A percentile compares a stretch with the other conserved stretches of the same genome.
These are phyloP conservation scores for Penicillium sumatraense DNA, from an alignment of 2,329 filamentous ascomycete genomes.

Conservation along the genomic window DNA sequence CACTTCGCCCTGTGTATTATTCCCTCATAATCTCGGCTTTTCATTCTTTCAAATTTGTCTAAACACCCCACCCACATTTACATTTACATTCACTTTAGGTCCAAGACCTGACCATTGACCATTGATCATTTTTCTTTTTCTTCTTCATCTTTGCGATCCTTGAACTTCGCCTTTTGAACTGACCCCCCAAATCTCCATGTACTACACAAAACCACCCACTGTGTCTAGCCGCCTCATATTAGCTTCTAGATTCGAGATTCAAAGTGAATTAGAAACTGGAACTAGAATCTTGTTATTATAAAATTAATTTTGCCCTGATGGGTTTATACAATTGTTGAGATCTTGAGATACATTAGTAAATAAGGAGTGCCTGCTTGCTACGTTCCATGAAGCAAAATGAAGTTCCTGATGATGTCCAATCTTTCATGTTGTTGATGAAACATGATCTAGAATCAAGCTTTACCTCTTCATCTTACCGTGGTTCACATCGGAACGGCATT, in stretches of 20 bases:
- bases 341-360: too few species aligned
- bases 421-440: too few species aligned
- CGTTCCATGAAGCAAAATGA: too few species aligned
- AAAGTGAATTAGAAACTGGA: too few species aligned
- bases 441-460: too few species aligned
- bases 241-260: background rate
- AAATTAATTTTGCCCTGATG: background rate
- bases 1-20: slow-evolving; percentile 20
- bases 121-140: slow-evolving; percentile 2
- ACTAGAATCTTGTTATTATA: slow-evolving; percentile 13
- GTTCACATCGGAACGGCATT: too few species aligned
- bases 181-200: slow-evolving; percentile 3
- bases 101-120: slow-evolving; percentile 4
- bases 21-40: slow-evolving; percentile 14
- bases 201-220: background rate
- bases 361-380: too few species aligned
- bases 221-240: slow-evolving; percentile 6
- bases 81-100: slow-evolving; percentile 17
- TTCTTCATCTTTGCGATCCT: slow-evolving; percentile 5
- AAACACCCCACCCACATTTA: too few species aligned
- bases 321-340: background rate
- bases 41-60: slow-evolving; percentile 15
- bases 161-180: background rate
- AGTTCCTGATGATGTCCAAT: too few species aligned
- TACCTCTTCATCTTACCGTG: too few species aligned